Base-by-base conservation (phyloP, 257 asterid species). In the Prunella vulgaris region DNA sequence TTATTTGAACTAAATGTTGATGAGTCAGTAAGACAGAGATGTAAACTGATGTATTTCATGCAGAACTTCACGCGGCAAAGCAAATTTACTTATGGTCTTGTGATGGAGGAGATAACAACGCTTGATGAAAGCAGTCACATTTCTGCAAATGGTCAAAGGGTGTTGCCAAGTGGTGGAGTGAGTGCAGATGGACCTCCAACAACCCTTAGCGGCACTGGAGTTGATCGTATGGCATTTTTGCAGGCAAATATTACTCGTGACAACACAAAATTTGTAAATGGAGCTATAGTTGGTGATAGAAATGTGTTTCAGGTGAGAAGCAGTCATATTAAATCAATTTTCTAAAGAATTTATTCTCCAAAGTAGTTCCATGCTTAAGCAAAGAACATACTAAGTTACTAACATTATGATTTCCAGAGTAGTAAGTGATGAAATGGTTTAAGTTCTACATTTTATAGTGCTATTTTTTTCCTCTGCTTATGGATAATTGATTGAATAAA, bases 161-260 rank as follows among this genome's bases (percentile, higher is more conserved):
- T 94, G 66, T 66, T 94, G 81, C 96, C 99, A 46, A 91, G 90
- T 82, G 99, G 99, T 68, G 98, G 98, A 77, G 83, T 89, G 68
- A 91, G 98, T 69, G 87, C 90, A 27, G 99, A 94, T 82, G 99
- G 99, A 76, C 99, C 99, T 60, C 97, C 99, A 25, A 94, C 99
- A 42, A 94, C 99, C 15, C 95, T 94, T 66, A 94, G 99, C 69
- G 99, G 97, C 77, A 91, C 96, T 52, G 97, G 99, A 76, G 85
- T 89, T 60, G 99, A 94, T 75, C 95, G 82, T 10, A 79, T 94
- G 97, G 97, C 86, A 60, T 89, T 91, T 81, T 77, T 84, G 66
- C 99, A 94, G 81, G 93, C 96, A 60, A 94, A 91, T 79, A 87
- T 94, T 75, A 91, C 99, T n/a, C 83, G 96, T 21, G 99, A 94